Evolutionary conservation across 305 asterid genomes (phyloP).

Genomic region (Salvia sclarea): DNA sequence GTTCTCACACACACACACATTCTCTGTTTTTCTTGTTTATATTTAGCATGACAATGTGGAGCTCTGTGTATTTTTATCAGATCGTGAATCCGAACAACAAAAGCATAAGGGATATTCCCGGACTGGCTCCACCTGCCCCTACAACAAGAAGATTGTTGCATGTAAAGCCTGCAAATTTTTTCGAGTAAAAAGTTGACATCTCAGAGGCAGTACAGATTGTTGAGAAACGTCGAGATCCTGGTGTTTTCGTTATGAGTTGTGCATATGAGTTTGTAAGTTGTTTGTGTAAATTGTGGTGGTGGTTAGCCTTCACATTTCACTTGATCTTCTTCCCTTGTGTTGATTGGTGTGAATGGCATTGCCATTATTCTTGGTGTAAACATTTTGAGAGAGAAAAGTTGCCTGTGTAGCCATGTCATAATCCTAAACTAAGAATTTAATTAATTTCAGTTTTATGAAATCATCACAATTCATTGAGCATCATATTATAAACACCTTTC

Average conservation of each 20-base stretch:
- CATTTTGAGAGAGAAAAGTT: constrained; percentile 12
- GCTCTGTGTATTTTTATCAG: constrained; percentile 38
- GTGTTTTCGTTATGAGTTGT: constrained; percentile 42
- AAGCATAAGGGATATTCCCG: constrained; percentile 88
- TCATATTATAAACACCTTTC: neutral
- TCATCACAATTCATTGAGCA: neutral
- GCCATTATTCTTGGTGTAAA: constrained; percentile 25
- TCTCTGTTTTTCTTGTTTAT: neutral
- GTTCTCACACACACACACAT: neutral
- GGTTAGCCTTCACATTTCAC: constrained; percentile 17
- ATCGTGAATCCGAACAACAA: constrained; percentile 88
- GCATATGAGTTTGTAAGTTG: constrained; percentile 44
- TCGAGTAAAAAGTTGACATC: constrained; percentile 29
- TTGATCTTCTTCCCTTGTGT: constrained; percentile 5
- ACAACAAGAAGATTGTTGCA: constrained; percentile 76
- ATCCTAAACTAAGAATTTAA: neutral
- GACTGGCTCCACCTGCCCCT: constrained; percentile 98
- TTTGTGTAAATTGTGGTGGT: constrained; percentile 46
- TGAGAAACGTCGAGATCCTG: constrained; percentile 2
- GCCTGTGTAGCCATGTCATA: neutral
- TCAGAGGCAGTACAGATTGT: constrained; percentile 5
- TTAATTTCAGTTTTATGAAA: neutral
- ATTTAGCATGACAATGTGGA: constrained; percentile 21
- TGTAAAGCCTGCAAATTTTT: constrained; percentile 40
- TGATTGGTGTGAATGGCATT: constrained; percentile 26